A percentile compares a stretch with the other conserved stretches of the same genome.
Evolutionary conservation across 345 rosid species (phyloP).

Genomic region (Salix koriyanagi): DNA sequence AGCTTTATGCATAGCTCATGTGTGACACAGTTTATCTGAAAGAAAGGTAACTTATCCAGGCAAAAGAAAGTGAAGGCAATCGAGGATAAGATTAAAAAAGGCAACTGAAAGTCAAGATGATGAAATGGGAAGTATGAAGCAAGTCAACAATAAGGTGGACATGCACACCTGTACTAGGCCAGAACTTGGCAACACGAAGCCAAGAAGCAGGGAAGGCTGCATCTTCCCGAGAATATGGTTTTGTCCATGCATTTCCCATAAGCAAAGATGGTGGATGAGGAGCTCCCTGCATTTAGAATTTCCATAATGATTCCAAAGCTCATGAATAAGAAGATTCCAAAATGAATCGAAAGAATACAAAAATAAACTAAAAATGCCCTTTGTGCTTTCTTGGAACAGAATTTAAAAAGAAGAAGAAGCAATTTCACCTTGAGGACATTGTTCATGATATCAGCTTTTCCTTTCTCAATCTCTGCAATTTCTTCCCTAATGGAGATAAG

Average conservation of each 20-base stretch:
- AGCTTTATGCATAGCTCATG: not conserved
- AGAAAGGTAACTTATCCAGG: not conserved
- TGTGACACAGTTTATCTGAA: not conserved
- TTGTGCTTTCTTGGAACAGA: not conserved
- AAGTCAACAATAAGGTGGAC: not conserved
- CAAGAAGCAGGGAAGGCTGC: slow-evolving; percentile 98
- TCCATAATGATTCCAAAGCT: not conserved
- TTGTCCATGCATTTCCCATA: slow-evolving; percentile 93
- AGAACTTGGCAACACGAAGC: slow-evolving; percentile 86
- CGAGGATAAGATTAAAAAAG: not conserved
- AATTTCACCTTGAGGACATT: slow-evolving; percentile 79
- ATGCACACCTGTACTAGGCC: slow-evolving; percentile 78
- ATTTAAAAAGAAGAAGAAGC: not conserved
- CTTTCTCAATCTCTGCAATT: slow-evolving; percentile 85
- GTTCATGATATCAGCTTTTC: slow-evolving; percentile 87
- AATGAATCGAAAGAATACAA: not conserved
- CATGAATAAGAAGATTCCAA: not conserved
- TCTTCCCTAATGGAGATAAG: slow-evolving; percentile 96
- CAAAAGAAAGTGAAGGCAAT: not conserved
- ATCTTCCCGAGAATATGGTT: slow-evolving; percentile 84
- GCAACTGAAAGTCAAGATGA: not conserved
- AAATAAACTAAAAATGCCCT: not conserved
- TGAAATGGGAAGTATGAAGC: not conserved
- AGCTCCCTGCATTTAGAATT: slow-evolving; percentile 66
- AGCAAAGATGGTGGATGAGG: slow-evolving; percentile 99